Evolutionary conservation across 2,329 filamentous ascomycete genomes (phyloP), one percentile per base, ranked within the genome.

Genomic region (Cladosporium sp.): DNA sequence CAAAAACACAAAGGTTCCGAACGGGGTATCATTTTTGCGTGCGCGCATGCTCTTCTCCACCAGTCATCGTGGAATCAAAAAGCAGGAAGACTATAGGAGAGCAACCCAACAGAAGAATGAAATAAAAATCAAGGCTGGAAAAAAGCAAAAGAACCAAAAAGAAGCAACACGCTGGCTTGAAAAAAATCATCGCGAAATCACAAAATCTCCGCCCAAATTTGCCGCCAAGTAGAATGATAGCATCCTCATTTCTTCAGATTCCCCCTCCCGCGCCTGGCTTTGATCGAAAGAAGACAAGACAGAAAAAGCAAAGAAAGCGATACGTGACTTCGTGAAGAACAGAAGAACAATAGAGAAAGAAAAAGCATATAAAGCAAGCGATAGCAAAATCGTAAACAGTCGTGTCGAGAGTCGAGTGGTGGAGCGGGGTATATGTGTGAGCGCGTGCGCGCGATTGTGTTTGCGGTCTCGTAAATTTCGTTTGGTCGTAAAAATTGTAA

Each of bases 1-100:
- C n/a, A n/a, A n/a, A n/a, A n/a, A n/a, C n/a, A n/a, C n/a, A 20
- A 34, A 34, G 41, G 32, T 17, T 27, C 22, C 22, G 29, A 48
- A 48, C 45, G 39, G 45, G 45, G 45, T 48, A 48, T 48, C 45
- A 48, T 48, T 48, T n/a, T n/a, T 48, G 45, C 45, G 39, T 9
- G 22, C 22, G 22, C 45, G 45, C 37, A 34, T 48, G 45, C 37
- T 27, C 39, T 24, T 30, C 37, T 36, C 32, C 17, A 17, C 17
- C 40, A 9, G 4, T n/a, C n/a, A n/a, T n/a, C n/a, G n/a, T n/a
- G n/a, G n/a, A n/a, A n/a, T n/a, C n/a, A n/a, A n/a, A n/a, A n/a
- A n/a, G n/a, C n/a, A n/a, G n/a, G n/a, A n/a, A n/a, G n/a, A n/a
- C n/a, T n/a, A n/a, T n/a, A n/a, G n/a, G n/a, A n/a, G n/a, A n/a